These are phyloP conservation scores for Chlamydomonas asymmetrica DNA, from an alignment of 139 green algal species.

Conservation along the genomic window DNA sequence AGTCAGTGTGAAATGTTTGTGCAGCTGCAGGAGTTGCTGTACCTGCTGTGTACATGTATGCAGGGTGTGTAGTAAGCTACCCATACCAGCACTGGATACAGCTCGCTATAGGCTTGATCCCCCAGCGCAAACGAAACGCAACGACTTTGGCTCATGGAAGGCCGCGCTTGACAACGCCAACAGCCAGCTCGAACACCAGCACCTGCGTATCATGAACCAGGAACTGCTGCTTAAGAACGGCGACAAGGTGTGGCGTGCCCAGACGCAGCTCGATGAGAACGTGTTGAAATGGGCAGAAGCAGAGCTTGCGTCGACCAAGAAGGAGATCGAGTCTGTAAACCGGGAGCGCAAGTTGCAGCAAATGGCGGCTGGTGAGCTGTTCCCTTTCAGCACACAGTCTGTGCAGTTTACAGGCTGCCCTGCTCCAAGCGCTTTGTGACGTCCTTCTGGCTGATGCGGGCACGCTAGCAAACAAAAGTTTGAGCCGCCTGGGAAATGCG, in stretches of 20 bases:
- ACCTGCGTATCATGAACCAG: slow-evolving; percentile 73
- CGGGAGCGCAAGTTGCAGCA: slow-evolving; percentile 83
- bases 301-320: slow-evolving; percentile 26
- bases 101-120: slow-evolving; percentile 65
- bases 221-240: slow-evolving; percentile 81
- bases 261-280: slow-evolving; percentile 46
- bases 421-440: too few species aligned
- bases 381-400: too few species aligned
- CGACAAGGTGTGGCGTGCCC: slow-evolving; percentile 61
- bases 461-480: too few species aligned
- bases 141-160: slow-evolving; percentile 63
- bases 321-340: slow-evolving; percentile 65
- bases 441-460: too few species aligned
- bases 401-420: too few species aligned
- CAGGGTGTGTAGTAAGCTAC: slow-evolving; percentile 43
- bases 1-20: too few species aligned
- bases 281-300: slow-evolving; percentile 35
- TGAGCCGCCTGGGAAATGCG: too few species aligned
- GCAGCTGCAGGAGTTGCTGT: not conserved
- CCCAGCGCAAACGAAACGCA: slow-evolving; percentile 48
- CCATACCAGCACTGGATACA: slow-evolving; percentile 65
- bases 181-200: slow-evolving; percentile 81
- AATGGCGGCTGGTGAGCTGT: slow-evolving; percentile 38
- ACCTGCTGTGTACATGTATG: not conserved
- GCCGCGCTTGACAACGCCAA: slow-evolving; percentile 69